Evolutionary conservation across 2,329 filamentous ascomycete species (phyloP).

Genomic region (Diaporthe humulicola): DNA sequence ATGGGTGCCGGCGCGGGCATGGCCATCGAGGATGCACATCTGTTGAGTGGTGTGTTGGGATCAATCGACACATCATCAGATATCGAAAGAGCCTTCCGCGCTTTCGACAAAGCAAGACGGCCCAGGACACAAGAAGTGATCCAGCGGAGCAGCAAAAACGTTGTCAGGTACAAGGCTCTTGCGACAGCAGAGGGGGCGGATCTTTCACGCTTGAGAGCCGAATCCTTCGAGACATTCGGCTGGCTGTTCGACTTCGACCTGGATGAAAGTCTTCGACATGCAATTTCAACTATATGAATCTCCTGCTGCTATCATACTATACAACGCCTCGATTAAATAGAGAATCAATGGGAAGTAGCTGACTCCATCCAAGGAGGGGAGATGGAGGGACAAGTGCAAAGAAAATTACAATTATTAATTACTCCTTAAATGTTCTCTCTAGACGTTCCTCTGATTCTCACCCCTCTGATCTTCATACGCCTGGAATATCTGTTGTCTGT

Average conservation of each 20-base stretch:
- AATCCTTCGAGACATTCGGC: conserved; percentile 1
- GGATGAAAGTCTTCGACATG: conserved; percentile 6
- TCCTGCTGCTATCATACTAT: no score
- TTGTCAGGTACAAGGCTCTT: conserved; percentile 5
- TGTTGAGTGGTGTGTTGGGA: conserved; percentile 38
- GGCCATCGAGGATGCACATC: conserved; percentile 41
- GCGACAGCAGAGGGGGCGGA: not conserved
- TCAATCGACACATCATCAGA: conserved; percentile 7
- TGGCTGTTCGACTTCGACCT: conserved; percentile 26
- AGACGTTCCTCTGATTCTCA: no score
- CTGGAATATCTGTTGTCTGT: no score
- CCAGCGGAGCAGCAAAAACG: conserved; percentile 24
- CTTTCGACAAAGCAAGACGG: conserved; percentile 36
- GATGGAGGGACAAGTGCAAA: no score
- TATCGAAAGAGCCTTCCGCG: conserved; percentile 35
- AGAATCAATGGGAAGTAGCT: no score
- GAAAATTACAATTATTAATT: no score
- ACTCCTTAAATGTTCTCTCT: not conserved
- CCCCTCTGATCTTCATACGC: no score
- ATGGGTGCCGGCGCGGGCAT: conserved; percentile 42
- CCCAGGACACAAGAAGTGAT: conserved; percentile 40
- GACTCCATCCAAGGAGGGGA: no score
- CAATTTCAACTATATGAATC: not conserved
- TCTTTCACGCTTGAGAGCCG: not conserved
- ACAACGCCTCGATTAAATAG: not conserved